These are phyloP conservation scores for Penicillium arizonense DNA, from an alignment of 495 filamentous ascomycete species.

Conservation along the genomic window DNA sequence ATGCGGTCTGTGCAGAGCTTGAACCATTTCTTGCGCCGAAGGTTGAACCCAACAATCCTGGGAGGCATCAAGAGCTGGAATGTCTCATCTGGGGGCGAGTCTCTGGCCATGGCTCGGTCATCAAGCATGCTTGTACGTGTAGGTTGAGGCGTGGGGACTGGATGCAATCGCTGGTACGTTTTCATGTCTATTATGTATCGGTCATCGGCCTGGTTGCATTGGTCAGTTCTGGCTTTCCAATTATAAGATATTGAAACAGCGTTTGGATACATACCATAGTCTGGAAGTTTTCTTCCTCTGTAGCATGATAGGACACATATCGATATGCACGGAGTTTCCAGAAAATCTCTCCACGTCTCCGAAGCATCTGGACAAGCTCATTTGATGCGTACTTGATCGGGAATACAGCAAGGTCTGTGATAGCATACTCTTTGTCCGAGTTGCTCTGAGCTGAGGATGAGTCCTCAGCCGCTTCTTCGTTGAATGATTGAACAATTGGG, in stretches of 20 bases:
- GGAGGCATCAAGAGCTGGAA: constrained; percentile 26
- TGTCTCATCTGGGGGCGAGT: background rate
- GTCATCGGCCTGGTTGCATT: constrained; percentile 8
- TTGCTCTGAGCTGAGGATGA: background rate
- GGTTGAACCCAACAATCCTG: constrained; percentile 31
- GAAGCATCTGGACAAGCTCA: constrained; percentile 11
- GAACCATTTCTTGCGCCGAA: constrained; percentile 42
- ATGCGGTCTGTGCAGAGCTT: constrained; percentile 33
- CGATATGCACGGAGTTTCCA: constrained; percentile 15
- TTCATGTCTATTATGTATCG: constrained; percentile 22
- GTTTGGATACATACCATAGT: constrained; percentile 1
- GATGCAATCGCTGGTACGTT: constrained; percentile 15
- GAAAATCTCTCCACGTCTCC: constrained; percentile 12
- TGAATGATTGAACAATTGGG: no score
- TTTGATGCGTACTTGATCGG: constrained; percentile 13
- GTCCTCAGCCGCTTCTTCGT: no score
- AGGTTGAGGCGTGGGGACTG: background rate
- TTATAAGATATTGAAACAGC: background rate
- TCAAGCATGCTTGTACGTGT: background rate
- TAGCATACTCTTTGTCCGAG: background rate
- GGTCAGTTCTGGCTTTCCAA: background rate
- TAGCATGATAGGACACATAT: constrained; percentile 18
- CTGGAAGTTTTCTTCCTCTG: constrained; percentile 7
- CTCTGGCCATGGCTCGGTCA: background rate
- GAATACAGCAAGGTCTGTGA: constrained; percentile 10